Evolutionary conservation across 257 asterid genomes (phyloP), one percentile per base, ranked within the genome.

Genomic region (Solanum clarkiae): DNA sequence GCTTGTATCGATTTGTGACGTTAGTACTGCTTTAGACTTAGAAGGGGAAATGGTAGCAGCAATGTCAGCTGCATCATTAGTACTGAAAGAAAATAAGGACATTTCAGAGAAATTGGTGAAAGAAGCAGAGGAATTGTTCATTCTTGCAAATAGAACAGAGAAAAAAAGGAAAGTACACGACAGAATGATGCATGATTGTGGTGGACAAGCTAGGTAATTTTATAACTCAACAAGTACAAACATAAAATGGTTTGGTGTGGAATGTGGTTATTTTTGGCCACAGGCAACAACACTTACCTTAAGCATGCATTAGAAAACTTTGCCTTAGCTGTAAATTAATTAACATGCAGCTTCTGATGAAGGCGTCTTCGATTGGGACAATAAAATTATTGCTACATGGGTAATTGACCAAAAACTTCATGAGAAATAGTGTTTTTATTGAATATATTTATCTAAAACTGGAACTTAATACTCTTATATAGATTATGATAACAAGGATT

Each of bases 221-320:
- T 90, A 93, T 51, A 84, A 84, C 74, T 93, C 94, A 15, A 85
- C 94, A 4, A 81, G 93, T 47, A 88, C 74, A 69, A 86, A 36
- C 94, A 92, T 82, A 94, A 93, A 55, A 70, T 93, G 68, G 89
- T 92, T 7, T 93, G 96, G 94, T 89, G 89, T 36, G 94, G 90
- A 80, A 86, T 89, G 20, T 92, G 96, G 94, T 57, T 93, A 74
- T 93, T 92, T 84, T 91, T 93, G 68, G 93, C 93, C 6, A 90
- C 93, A 54, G 94, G 94, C 65, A 91, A 91, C 77, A 47, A 72
- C 44, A 90, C 62, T 84, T 92, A 93, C 68, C 92, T 93, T 26
- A 85, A 90, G 53, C 90, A 89, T 63, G 91, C 90, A 8, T 85
- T 88, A 14, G 87, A 88, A 22, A 85, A 89, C 29, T 86, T 90